These are phyloP conservation scores for Malus sieversii DNA, from an alignment of 306 rosid genomes.

Conservation along the genomic window DNA sequence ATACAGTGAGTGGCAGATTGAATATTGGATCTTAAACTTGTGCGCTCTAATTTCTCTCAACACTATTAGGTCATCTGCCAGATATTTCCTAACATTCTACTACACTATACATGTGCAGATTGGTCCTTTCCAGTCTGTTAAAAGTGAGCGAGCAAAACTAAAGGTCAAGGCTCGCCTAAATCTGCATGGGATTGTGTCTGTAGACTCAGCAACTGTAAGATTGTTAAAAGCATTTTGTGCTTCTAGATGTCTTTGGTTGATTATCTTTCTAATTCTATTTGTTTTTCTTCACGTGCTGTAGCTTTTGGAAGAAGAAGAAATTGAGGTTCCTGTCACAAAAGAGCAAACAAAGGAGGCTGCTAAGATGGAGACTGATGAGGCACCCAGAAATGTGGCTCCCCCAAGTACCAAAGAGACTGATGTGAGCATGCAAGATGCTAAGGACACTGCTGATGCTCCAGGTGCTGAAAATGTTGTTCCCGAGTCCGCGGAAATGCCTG, in stretches of 20 bases:
- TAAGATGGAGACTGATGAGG: slow-evolving; percentile 80
- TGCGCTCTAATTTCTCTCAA: neutral
- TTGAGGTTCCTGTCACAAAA: slow-evolving; percentile 64
- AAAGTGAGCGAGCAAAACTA: slow-evolving; percentile 53
- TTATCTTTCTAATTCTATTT: neutral
- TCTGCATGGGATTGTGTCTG: slow-evolving; percentile 68
- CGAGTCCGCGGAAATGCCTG: slow-evolving; percentile 67
- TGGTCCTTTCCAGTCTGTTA: slow-evolving; percentile 71
- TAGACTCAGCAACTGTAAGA: slow-evolving; percentile 79
- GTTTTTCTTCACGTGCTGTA: slow-evolving; percentile 17
- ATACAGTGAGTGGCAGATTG: slow-evolving; percentile 42
- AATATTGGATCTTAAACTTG: neutral
- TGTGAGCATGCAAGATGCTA: slow-evolving; percentile 77
- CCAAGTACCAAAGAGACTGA: slow-evolving; percentile 45
- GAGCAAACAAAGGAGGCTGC: slow-evolving; percentile 43
- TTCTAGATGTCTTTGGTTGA: neutral
- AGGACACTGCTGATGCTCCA: slow-evolving; percentile 43
- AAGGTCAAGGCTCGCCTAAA: slow-evolving; percentile 76
- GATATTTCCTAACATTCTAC: neutral
- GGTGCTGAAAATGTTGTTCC: slow-evolving; percentile 52
- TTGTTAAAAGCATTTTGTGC: neutral
- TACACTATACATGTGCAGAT: slow-evolving; percentile 42
- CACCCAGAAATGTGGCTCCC: slow-evolving; percentile 37
- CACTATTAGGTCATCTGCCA: neutral
- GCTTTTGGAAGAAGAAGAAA: slow-evolving; percentile 89